Conservation (phyloP, 2,329 filamentous ascomycete species). For the Diaporthe helianthi region DNA sequence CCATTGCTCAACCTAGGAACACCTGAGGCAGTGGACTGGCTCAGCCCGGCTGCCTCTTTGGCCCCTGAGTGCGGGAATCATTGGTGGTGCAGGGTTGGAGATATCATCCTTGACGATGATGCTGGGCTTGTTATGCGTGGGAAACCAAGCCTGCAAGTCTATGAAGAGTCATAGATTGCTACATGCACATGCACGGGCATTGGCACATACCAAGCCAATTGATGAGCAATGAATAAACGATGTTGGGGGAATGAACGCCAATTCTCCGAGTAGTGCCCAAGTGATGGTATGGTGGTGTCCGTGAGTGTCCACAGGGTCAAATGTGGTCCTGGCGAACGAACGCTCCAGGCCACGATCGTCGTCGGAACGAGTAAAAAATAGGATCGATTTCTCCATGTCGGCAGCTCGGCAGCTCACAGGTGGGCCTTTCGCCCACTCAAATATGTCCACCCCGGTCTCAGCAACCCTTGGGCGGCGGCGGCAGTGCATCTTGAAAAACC, state of each 20-base stretch:
- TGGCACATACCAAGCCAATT: slow-evolving; percentile 10
- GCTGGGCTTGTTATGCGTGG: slow-evolving; percentile 20
- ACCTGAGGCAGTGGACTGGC: slow-evolving; percentile 21
- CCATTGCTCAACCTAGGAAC: background rate
- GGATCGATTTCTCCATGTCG: background rate
- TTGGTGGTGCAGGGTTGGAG: slow-evolving; percentile 19
- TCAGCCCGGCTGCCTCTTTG: background rate
- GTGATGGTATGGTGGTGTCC: background rate
- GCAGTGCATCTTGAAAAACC: slow-evolving; percentile 21
- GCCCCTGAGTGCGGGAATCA: slow-evolving; percentile 3
- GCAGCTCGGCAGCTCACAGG: too few relatives aligned
- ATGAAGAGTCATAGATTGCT: slow-evolving; percentile 1
- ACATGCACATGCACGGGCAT: background rate
- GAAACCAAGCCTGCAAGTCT: background rate
- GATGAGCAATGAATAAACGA: too few relatives aligned
- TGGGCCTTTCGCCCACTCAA: background rate
- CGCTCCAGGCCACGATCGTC: slow-evolving; percentile 23
- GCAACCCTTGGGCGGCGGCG: slow-evolving; percentile 5
- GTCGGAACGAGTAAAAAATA: slow-evolving; percentile 13
- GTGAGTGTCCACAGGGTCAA: background rate
- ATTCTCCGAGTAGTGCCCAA: background rate
- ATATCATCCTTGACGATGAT: slow-evolving; percentile 26
- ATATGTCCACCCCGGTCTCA: background rate
- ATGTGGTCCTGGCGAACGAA: slow-evolving; percentile 8
- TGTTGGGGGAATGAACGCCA: background rate